A percentile compares a stretch with the other conserved stretches of the same genome.
Evolutionary conservation across 495 filamentous ascomycete genomes (phyloP).

Genomic region (Penicillium coffeae): DNA sequence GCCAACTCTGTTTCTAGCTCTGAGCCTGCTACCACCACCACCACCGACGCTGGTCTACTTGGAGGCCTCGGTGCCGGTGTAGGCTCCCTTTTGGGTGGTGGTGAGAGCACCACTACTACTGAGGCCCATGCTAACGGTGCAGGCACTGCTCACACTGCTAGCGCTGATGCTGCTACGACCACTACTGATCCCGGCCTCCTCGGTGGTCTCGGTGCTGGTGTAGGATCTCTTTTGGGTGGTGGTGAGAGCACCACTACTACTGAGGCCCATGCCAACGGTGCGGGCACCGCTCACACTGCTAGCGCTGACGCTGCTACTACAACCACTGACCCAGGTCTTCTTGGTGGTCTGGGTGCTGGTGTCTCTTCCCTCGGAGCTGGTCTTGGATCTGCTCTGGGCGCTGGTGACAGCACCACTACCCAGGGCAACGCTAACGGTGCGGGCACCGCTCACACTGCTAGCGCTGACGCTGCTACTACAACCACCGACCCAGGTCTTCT

Average conservation of each 20-base stretch:
- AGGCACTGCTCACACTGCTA: not conserved
- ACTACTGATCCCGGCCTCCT: not conserved
- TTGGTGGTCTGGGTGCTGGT: not conserved
- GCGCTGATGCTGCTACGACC: constrained; percentile 1
- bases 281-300: not conserved
- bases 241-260: not conserved
- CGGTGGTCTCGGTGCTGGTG: not conserved
- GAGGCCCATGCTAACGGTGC: no score
- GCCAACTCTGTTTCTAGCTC: not conserved
- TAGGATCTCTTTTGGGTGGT: not conserved
- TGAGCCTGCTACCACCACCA: not conserved
- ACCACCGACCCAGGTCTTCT: not conserved
- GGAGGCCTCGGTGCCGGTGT: not conserved
- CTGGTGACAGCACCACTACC: no score
- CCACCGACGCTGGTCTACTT: not conserved
- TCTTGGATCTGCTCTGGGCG: not conserved
- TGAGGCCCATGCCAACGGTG: not conserved
- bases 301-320: not conserved
- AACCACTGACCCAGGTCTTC: not conserved
- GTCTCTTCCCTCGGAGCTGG: no score
- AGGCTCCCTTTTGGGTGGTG: no score
- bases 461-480: constrained; percentile 1
- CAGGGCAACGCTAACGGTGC: no score
- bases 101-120: no score
- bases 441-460: not conserved